Base-by-base conservation (phyloP, 1,139 yeast species). In the Diutina ranongensis region DNA sequence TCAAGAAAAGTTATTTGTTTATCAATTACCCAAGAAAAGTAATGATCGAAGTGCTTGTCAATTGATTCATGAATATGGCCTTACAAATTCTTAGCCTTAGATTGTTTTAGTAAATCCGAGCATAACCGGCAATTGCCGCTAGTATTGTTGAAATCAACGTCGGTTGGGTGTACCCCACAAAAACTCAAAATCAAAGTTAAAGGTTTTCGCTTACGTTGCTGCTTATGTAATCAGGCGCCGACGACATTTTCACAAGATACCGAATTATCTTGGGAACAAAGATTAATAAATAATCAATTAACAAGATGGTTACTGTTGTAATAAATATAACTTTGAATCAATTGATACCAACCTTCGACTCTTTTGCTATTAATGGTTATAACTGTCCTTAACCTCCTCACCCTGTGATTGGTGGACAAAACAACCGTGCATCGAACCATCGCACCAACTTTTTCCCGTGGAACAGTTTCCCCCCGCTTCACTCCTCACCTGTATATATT, bases 1-100 rank as follows among this genome's bases (percentile, higher is more conserved):
- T 36, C 60, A 65, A 2, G 74, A 74, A 0, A 59, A 52, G 9
- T 65, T 70, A 48, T 68, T 67, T 52, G 73, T 67, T 46, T 71
- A 67, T 51, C 67, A 62, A 46, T 50, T 69, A 40, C 71, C 71
- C 1, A 51, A 50, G 35, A 57, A 57, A 3, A 60, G 53, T 2
- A 63, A 60, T 1, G 58, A 57, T 40, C 48, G 68, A 13, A 62
- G 56, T 44, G 64, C 64, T 46, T 68, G 74, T 50, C 48, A 49
- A 13, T 54, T 67, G 40, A 47, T 65, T 20, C 40, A 45, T 8
- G 49, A 31, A 46, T 44, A 50, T 46, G 47, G 46, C 25, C 40
- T 50, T 10, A 8, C n/a, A n/a, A n/a, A n/a, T n/a, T n/a, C n/a
- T n/a, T n/a, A n/a, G n/a, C n/a, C n/a, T n/a, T n/a, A n/a, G n/a